A percentile compares a stretch with the other conserved stretches of the same genome.
Conservation (phyloP, 331 rosid genomes). For the Quercus lobata region DNA sequence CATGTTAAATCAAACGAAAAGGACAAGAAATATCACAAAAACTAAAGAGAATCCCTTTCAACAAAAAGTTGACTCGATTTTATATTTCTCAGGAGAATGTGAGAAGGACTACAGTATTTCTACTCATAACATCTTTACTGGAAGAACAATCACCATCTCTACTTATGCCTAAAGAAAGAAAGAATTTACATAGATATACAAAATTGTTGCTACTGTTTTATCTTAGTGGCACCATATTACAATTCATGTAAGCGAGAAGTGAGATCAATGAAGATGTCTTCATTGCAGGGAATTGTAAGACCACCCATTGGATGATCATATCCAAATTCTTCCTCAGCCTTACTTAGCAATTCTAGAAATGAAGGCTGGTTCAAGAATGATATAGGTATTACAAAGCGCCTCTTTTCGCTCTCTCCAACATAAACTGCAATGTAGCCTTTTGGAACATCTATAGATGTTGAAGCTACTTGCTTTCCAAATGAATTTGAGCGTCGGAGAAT, state of each 20-base stretch:
- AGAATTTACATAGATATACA: too few species aligned
- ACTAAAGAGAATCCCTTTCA: too few species aligned
- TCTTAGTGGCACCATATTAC: neutral
- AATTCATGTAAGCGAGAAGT: neutral
- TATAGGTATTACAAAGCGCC: constrained; percentile 25
- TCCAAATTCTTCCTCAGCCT: constrained; percentile 32
- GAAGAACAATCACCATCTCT: too few species aligned
- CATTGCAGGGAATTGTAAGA: constrained; percentile 30
- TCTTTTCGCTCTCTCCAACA: constrained; percentile 21
- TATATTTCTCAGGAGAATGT: too few species aligned
- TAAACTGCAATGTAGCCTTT: constrained; percentile 27
- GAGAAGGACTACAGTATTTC: too few species aligned
- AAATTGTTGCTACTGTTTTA: too few species aligned
- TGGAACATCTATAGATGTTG: neutral
- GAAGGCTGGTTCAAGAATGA: constrained; percentile 27
- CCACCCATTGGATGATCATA: constrained; percentile 31
- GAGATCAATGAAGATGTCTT: constrained; percentile 17
- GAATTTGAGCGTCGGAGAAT: neutral
- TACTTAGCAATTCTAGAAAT: constrained; percentile 7
- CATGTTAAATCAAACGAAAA: too few species aligned
- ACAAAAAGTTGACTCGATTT: too few species aligned
- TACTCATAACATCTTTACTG: too few species aligned
- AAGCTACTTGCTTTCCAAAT: neutral
- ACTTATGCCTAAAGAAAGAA: too few species aligned
- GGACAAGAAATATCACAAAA: too few species aligned